Conservation (phyloP, 2,329 filamentous ascomycete species). For the Exophiala xenobiotica region DNA sequence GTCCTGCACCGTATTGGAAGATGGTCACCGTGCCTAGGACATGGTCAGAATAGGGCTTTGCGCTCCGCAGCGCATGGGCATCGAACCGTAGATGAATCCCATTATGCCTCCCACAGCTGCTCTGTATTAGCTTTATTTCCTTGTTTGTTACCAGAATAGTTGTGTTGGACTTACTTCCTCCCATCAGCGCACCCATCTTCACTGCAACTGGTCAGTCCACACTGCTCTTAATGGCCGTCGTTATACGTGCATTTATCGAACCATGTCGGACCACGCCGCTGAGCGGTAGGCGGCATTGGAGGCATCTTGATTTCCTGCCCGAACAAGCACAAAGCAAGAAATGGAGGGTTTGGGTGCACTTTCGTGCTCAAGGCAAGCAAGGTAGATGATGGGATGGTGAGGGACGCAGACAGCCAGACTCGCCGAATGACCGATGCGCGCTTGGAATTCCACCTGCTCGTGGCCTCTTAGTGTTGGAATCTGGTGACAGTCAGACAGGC, state of each 20-base stretch:
- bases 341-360: slow-evolving; percentile 1
- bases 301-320: slow-evolving; percentile 29
- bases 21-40: slow-evolving; percentile 81
- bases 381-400: too few species aligned
- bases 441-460: slow-evolving; percentile 3
- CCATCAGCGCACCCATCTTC: slow-evolving; percentile 99
- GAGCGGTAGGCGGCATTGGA: slow-evolving; percentile 32
- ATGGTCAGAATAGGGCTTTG: slow-evolving; percentile 19
- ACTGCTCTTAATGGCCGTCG: slow-evolving; percentile 17
- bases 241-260: slow-evolving; percentile 65
- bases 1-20: slow-evolving; percentile 88
- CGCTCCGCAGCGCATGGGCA: neutral
- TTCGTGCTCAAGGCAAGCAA: slow-evolving; percentile 3
- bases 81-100: slow-evolving; percentile 91
- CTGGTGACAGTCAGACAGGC: too few species aligned
- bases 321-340: neutral
- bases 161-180: slow-evolving; percentile 71
- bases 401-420: too few species aligned
- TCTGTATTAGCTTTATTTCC: slow-evolving; percentile 28
- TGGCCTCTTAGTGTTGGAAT: neutral
- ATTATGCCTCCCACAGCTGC: slow-evolving; percentile 92
- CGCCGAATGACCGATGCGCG: slow-evolving; percentile 5
- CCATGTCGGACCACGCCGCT: slow-evolving; percentile 59
- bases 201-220: slow-evolving; percentile 55
- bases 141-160: neutral